Evolutionary conservation across 2,329 filamentous ascomycete genomes (phyloP).

Genomic region (Madurella mycetomatis): DNA sequence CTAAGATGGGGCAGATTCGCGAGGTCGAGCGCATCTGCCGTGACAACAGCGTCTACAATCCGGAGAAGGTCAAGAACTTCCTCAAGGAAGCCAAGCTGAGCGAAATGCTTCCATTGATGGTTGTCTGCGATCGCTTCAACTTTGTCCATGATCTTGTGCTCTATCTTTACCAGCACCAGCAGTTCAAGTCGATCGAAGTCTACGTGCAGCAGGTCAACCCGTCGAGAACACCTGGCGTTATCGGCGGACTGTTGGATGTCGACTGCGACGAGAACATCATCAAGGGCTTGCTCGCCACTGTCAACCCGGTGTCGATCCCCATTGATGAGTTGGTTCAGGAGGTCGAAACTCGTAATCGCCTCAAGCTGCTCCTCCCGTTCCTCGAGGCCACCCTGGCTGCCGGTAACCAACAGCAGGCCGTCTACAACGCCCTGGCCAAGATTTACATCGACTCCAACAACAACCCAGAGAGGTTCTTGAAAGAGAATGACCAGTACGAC

Average conservation of each 20-base stretch:
- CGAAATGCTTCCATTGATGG: constrained; percentile 93
- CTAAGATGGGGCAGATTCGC: constrained; percentile 85
- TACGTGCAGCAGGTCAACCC: constrained; percentile 98
- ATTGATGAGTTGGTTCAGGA: constrained; percentile 92
- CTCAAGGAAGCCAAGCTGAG: constrained; percentile 89
- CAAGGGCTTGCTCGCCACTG: constrained; percentile 81
- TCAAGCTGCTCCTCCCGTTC: constrained; percentile 95
- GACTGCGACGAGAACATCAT: constrained; percentile 97
- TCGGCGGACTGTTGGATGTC: constrained; percentile 90
- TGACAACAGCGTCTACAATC: constrained; percentile 84
- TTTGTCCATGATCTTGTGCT: constrained; percentile 96
- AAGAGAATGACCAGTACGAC: constrained; percentile 96
- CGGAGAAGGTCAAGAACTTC: constrained; percentile 98
- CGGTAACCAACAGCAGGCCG: constrained; percentile 92
- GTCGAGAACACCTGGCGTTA: constrained; percentile 80
- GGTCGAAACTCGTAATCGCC: constrained; percentile 91
- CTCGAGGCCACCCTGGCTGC: constrained; percentile 83
- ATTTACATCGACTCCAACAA: constrained; percentile 99
- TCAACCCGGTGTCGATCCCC: constrained; percentile 78
- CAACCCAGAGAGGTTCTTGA: constrained; percentile 94
- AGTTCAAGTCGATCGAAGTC: constrained; percentile 97
- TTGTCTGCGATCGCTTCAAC: constrained; percentile 98
- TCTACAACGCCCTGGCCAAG: constrained; percentile 96
- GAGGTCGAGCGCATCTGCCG: constrained; percentile 97
- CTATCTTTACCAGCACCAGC: constrained; percentile 97